These are phyloP conservation scores for Citrullus colocynthis DNA, from an alignment of 306 rosid genomes.

Conservation along the genomic window DNA sequence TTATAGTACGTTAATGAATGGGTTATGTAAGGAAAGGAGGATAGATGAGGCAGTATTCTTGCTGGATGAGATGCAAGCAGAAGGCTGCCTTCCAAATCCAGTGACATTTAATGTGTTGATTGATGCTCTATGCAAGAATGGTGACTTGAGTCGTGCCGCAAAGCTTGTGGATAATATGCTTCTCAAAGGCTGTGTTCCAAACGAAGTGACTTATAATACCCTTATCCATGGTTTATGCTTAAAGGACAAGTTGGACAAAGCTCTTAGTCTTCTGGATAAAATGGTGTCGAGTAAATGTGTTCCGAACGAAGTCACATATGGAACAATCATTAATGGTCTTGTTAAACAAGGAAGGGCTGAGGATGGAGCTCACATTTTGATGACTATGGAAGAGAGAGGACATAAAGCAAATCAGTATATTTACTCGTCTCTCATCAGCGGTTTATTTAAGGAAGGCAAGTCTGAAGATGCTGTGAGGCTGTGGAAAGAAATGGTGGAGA, in stretches of 20 bases:
- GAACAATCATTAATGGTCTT: slow-evolving; percentile 72
- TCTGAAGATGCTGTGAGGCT: slow-evolving; percentile 43
- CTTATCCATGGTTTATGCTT: slow-evolving; percentile 76
- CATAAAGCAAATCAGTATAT: slow-evolving; percentile 45
- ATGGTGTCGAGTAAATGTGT: slow-evolving; percentile 59
- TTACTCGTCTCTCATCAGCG: slow-evolving; percentile 77
- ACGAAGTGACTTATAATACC: slow-evolving; percentile 70
- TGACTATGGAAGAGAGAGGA: slow-evolving; percentile 70
- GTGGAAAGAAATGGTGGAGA: slow-evolving; percentile 66
- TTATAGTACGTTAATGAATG: slow-evolving; percentile 73
- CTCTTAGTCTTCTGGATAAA: slow-evolving; percentile 48
- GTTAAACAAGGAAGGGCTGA: slow-evolving; percentile 63
- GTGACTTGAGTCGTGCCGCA: slow-evolving; percentile 61
- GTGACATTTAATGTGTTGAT: slow-evolving; percentile 70
- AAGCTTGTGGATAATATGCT: slow-evolving; percentile 87
- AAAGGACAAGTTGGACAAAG: slow-evolving; percentile 83
- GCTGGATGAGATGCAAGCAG: slow-evolving; percentile 88
- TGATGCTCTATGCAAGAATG: slow-evolving; percentile 65
- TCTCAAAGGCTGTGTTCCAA: slow-evolving; percentile 84
- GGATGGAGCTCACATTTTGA: slow-evolving; percentile 51
- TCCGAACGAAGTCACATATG: slow-evolving; percentile 83
- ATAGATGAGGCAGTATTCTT: slow-evolving; percentile 67
- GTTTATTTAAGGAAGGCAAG: slow-evolving; percentile 76
- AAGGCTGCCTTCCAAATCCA: slow-evolving; percentile 56
- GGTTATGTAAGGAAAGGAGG: slow-evolving; percentile 64